phyloP scores from a whole-genome alignment of 2,329 filamentous ascomycete genomes.

The Dactylellina drechsleri region DNA sequence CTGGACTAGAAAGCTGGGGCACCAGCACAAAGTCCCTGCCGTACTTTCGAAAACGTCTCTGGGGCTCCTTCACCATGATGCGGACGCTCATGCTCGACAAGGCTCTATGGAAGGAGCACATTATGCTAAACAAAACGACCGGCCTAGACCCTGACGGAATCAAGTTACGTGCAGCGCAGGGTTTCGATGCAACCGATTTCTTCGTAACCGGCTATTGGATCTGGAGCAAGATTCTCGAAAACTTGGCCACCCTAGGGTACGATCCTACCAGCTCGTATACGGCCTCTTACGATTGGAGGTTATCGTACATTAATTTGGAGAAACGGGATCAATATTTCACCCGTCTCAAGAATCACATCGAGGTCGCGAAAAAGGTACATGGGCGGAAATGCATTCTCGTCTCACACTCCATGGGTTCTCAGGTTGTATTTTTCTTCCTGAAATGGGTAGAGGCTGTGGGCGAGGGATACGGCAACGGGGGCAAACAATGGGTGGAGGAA shows the following conservation, averaged over 20 bases:
- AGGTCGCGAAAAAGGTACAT: conserved; percentile 78
- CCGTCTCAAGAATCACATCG: conserved; percentile 86
- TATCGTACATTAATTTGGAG: conserved; percentile 90
- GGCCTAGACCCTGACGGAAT: conserved; percentile 85
- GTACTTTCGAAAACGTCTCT: conserved; percentile 93
- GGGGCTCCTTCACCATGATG: conserved; percentile 99
- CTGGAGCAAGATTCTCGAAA: conserved; percentile 83
- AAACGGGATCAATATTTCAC: conserved; percentile 93
- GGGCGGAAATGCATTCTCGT: conserved; percentile 84
- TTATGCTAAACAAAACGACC: conserved; percentile 93
- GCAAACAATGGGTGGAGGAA: conserved; percentile 86
- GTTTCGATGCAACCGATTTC: conserved; percentile 73
- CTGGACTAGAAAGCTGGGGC: conserved; percentile 92
- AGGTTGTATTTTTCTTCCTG: conserved; percentile 85
- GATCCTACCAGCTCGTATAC: conserved; percentile 81
- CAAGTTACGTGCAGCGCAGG: conserved; percentile 82
- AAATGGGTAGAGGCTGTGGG: conserved; percentile 77
- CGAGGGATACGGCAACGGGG: conserved; percentile 79
- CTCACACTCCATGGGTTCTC: conserved; percentile 97
- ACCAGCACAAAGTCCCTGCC: conserved; percentile 83
- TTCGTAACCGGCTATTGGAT: conserved; percentile 96
- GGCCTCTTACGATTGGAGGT: conserved; percentile 86
- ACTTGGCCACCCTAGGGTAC: conserved; percentile 93
- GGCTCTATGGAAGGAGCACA: conserved; percentile 91
- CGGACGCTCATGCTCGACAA: conserved; percentile 91